phyloP scores from a whole-genome alignment of 257 asterid genomes.

The Penstemon eatonii region DNA sequence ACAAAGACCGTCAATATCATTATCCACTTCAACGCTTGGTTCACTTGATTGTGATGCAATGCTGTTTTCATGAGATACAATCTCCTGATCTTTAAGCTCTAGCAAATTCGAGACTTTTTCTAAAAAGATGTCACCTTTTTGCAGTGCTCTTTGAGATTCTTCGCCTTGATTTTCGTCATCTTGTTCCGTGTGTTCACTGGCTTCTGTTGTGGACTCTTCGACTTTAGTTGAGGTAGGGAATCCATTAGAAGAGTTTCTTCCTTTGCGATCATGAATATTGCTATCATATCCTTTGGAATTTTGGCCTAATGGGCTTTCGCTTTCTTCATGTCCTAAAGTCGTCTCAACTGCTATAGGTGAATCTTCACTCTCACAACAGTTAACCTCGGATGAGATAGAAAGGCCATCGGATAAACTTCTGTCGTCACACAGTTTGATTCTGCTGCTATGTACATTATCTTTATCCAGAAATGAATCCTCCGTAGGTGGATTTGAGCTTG shows the following conservation, averaged over 20 bases:
- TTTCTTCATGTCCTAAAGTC: slow-evolving; percentile 14
- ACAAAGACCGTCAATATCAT: slow-evolving; percentile 18
- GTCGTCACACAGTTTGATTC: slow-evolving; percentile 30
- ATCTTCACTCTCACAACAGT: slow-evolving; percentile 30
- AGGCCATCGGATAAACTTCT: slow-evolving; percentile 30
- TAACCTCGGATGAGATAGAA: slow-evolving; percentile 37
- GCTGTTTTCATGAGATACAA: slow-evolving; percentile 28
- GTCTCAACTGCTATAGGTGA: slow-evolving; percentile 25
- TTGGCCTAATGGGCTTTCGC: slow-evolving; percentile 25
- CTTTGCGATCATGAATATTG: slow-evolving; percentile 28
- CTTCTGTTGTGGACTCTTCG: slow-evolving; percentile 25
- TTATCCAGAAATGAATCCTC: slow-evolving; percentile 34
- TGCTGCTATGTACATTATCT: slow-evolving; percentile 23
- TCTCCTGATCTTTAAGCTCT: slow-evolving; percentile 31
- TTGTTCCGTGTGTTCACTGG: slow-evolving; percentile 24
- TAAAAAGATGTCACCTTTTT: slow-evolving; percentile 21
- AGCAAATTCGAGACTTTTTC: slow-evolving; percentile 20
- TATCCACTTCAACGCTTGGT: slow-evolving; percentile 25
- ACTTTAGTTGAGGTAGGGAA: slow-evolving; percentile 48
- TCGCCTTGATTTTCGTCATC: slow-evolving; percentile 25
- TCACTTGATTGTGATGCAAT: slow-evolving; percentile 24
- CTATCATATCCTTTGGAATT: slow-evolving; percentile 20
- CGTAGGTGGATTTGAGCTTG: slow-evolving; percentile 34
- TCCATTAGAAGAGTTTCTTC: slow-evolving; percentile 40
- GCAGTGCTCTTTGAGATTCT: slow-evolving; percentile 26